Evolutionary conservation across 2,329 filamentous ascomycete species (phyloP).

Genomic region (Verticillium alfalfae): DNA sequence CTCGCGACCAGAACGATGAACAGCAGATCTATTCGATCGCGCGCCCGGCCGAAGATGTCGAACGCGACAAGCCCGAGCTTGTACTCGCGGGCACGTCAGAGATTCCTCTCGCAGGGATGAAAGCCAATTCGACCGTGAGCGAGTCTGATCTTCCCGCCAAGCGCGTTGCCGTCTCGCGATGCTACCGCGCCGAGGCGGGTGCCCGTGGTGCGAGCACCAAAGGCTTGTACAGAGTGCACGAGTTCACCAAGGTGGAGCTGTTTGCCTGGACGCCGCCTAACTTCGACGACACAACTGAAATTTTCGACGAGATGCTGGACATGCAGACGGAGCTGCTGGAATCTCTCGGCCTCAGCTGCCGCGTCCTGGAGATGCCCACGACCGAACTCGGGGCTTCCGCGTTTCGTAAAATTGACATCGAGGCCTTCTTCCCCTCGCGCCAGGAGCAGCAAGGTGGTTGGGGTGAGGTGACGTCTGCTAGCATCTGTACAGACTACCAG

Average conservation of each 20-base stretch:
- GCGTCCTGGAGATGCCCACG: slow-evolving; percentile 88
- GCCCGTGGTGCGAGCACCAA: slow-evolving; percentile 86
- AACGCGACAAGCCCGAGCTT: slow-evolving; percentile 59
- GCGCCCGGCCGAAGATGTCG: slow-evolving; percentile 57
- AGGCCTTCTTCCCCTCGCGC: slow-evolving; percentile 86
- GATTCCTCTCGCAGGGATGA: slow-evolving; percentile 89
- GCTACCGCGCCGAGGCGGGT: slow-evolving; percentile 92
- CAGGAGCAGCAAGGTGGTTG: slow-evolving; percentile 63
- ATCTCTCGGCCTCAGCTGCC: slow-evolving; percentile 74
- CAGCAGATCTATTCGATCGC: slow-evolving; percentile 84
- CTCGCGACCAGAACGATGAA: slow-evolving; percentile 83
- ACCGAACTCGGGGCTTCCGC: slow-evolving; percentile 86
- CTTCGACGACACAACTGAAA: slow-evolving; percentile 35
- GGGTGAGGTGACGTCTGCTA: slow-evolving; percentile 89
- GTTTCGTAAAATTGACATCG: slow-evolving; percentile 83
- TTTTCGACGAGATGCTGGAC: slow-evolving; percentile 81
- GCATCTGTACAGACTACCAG: slow-evolving; percentile 94
- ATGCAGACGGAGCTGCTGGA: slow-evolving; percentile 81
- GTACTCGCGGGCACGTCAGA: slow-evolving; percentile 86
- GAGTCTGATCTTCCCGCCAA: slow-evolving; percentile 66
- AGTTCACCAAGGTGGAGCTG: slow-evolving; percentile 98
- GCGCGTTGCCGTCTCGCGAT: slow-evolving; percentile 79
- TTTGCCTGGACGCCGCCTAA: slow-evolving; percentile 81
- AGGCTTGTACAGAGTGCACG: slow-evolving; percentile 92
- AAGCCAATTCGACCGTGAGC: slow-evolving; percentile 66